Base-by-base conservation (phyloP, 768 basidiomycete species). In the Tulasnella sp. region DNA sequence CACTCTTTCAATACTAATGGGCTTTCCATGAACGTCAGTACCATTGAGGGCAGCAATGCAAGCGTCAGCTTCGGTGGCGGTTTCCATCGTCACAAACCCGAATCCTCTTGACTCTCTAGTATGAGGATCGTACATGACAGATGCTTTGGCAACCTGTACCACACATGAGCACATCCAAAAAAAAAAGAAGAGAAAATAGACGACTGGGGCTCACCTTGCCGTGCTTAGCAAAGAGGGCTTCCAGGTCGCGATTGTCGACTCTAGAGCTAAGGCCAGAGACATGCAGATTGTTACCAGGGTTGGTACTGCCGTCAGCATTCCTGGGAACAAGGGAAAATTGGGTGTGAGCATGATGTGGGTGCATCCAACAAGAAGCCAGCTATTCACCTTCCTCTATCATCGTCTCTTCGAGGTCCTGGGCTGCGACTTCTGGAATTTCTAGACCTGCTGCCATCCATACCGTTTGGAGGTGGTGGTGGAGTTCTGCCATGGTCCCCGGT, bases 41-140 rank as follows among this genome's bases (percentile, higher is more conserved):
- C 75, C 75, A 63, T 89, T 85, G 48, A 96, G 70, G 4, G 81
- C 82, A 31, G 84, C 78, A 56, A 96, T 79, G 49, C 85, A 88
- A 37, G 89, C 88, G 37, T 92, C 86, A 4, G 93, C 95, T 60
- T 95, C 93, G 60, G 93, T 92, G 6, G 57, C 63, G 22, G 76
- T 75, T 64, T 79, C 81, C 81, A 87, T 83, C 44, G 79, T 84
- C 55, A 95, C 91, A 66, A 96, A 98, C 13, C 89, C 92, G 59
- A 84, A 84, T 40, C 81, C 81, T 57, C 81, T 78, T 41, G 81
- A 88, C 75, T 75, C 72, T 63, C 75, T 71, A 55, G 75, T 69
- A 63, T 78, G 78, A 20, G 78, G 78, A 64, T 80, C 78, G 61
- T 72, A 71, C 78, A 80, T 80, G 64, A 80, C 71, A 53, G 74